phyloP scores from a whole-genome alignment of 768 basidiomycete genomes.

The Mycena rebaudengoi region DNA sequence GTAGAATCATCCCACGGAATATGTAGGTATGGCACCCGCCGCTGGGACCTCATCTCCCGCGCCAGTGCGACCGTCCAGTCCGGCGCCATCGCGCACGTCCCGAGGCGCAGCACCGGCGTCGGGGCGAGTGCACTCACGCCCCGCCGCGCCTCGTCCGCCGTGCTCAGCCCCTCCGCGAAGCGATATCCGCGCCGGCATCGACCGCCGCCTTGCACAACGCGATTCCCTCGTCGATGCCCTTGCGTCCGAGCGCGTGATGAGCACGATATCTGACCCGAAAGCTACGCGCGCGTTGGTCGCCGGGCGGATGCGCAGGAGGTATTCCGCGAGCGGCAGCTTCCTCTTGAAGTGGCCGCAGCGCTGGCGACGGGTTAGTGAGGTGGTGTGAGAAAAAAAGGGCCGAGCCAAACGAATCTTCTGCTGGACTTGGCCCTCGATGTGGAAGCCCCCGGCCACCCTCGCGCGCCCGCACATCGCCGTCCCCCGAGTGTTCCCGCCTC shows the following conservation, averaged over 20 bases:
- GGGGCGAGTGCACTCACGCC: constrained; percentile 42
- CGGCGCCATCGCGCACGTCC: constrained; percentile 52
- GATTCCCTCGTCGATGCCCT: constrained; percentile 52
- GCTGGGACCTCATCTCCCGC: constrained; percentile 48
- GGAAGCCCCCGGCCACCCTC: constrained; percentile 60
- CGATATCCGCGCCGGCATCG: constrained; percentile 46
- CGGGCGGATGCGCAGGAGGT: constrained; percentile 60
- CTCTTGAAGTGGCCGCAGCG: constrained; percentile 64
- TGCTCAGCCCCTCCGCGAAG: constrained; percentile 56
- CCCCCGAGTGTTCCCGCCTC: constrained; percentile 61
- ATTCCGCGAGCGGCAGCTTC: constrained; percentile 59
- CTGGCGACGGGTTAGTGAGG: too few relatives aligned
- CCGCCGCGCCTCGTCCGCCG: constrained; percentile 43
- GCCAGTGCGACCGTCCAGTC: constrained; percentile 51
- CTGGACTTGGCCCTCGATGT: constrained; percentile 65
- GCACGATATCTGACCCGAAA: constrained; percentile 41
- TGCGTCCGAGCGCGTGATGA: constrained; percentile 54
- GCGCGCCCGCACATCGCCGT: constrained; percentile 57
- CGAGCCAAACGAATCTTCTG: constrained; percentile 23
- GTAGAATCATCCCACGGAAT: constrained; percentile 53
- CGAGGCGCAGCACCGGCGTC: constrained; percentile 52
- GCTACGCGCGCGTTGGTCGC: constrained; percentile 57
- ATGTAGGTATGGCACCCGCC: constrained; percentile 52
- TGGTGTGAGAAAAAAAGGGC: too few relatives aligned
- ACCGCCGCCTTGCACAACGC: constrained; percentile 49